Conservation (phyloP, 257 asterid genomes). For the Jaltomata sinuosa region DNA sequence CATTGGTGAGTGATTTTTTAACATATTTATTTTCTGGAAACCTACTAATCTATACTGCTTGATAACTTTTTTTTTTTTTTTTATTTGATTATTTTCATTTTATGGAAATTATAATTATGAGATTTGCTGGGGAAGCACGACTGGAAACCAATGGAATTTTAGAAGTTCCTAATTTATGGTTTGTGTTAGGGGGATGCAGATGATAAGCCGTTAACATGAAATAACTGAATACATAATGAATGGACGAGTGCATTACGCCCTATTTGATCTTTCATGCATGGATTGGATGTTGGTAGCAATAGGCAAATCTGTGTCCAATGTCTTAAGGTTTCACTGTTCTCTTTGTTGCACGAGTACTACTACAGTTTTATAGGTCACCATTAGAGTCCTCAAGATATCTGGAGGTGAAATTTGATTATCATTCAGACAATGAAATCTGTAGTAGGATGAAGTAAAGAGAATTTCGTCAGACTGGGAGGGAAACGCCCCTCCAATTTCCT, state of each 20-base stretch:
- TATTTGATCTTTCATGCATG: background rate
- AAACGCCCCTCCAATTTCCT: background rate
- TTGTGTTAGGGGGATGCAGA: background rate
- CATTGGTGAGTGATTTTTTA: slow-evolving; percentile 39
- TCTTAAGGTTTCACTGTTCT: background rate
- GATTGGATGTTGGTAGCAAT: background rate
- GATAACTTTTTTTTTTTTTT: background rate
- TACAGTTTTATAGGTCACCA: background rate
- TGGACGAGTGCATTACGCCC: background rate
- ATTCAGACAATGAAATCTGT: background rate
- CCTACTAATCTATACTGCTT: background rate
- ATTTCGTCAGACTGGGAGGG: background rate
- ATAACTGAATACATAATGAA: background rate
- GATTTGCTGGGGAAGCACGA: background rate
- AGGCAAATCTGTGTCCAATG: background rate
- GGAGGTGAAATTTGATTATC: background rate
- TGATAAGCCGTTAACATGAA: background rate
- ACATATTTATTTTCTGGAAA: background rate
- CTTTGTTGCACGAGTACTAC: background rate
- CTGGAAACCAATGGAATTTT: background rate
- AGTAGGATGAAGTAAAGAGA: background rate
- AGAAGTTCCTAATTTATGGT: background rate
- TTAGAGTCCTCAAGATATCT: background rate
- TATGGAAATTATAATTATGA: background rate
- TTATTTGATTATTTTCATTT: background rate